Evolutionary conservation across 495 filamentous ascomycete species (phyloP).

Genomic region (Lepraria neglecta): DNA sequence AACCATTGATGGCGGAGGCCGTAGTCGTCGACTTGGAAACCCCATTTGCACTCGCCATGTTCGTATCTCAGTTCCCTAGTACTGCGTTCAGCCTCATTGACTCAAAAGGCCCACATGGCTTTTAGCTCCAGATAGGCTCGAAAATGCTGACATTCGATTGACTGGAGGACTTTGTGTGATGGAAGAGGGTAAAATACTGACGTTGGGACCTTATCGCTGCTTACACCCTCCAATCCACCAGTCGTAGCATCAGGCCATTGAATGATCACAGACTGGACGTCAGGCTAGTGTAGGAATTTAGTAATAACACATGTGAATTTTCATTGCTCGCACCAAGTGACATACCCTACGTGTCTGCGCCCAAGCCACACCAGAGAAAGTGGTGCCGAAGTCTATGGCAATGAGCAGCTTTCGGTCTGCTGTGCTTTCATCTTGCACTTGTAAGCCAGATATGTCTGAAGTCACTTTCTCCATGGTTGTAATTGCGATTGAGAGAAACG

Average conservation of each 20-base stretch:
- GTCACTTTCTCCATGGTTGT: slow-evolving; percentile 12
- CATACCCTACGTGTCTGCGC: slow-evolving; percentile 35
- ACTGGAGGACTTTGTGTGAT: neutral
- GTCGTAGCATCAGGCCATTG: slow-evolving; percentile 30
- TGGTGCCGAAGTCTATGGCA: slow-evolving; percentile 38
- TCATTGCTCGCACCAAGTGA: too few species aligned
- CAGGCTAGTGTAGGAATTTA: slow-evolving; percentile 23
- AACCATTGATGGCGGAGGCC: slow-evolving; percentile 47
- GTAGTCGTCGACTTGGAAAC: slow-evolving; percentile 43
- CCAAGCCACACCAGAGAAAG: slow-evolving; percentile 49
- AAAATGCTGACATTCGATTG: too few species aligned
- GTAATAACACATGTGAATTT: neutral
- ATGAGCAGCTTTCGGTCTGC: slow-evolving; percentile 29
- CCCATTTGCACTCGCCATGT: slow-evolving; percentile 41
- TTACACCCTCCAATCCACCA: slow-evolving; percentile 31
- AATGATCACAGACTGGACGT: slow-evolving; percentile 27
- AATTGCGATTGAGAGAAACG: neutral
- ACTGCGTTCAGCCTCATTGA: neutral
- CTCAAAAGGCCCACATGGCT: neutral
- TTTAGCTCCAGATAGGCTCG: neutral
- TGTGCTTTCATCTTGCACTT: slow-evolving; percentile 19
- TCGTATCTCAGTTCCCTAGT: slow-evolving; percentile 34
- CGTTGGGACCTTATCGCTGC: slow-evolving; percentile 39
- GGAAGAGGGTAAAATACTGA: slow-evolving; percentile 12
- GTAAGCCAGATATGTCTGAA: slow-evolving; percentile 14